Percentiles rank a stretch among this genome's conserved stretches.
Evolutionary conservation across 2,329 filamentous ascomycete species (phyloP).

Genomic region (Colletotrichum musicola): DNA sequence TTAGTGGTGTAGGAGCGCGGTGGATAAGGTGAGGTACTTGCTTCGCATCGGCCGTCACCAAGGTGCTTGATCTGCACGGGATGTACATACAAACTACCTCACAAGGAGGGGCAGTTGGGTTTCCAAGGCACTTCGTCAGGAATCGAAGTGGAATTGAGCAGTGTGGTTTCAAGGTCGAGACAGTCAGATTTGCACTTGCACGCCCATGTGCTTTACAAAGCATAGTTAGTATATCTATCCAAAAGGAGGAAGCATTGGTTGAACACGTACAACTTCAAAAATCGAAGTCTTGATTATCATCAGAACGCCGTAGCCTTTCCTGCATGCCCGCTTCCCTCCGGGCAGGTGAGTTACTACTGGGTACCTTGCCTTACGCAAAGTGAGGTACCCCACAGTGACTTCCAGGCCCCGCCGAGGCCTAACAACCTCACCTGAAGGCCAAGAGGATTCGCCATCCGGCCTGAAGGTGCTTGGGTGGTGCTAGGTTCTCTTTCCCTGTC

Average conservation of each 20-base stretch:
- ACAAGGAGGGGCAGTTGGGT: slow-evolving; percentile 13
- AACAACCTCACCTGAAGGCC: slow-evolving; percentile 14
- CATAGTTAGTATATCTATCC: no score
- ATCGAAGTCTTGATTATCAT: no score
- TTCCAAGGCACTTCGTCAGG: slow-evolving; percentile 23
- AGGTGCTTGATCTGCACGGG: neutral
- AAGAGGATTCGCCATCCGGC: slow-evolving; percentile 28
- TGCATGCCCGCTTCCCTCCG: neutral
- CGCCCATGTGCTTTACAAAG: no score
- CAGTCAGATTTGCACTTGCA: no score
- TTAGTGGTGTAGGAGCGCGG: neutral
- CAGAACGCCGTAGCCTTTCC: no score
- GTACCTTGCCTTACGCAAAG: no score
- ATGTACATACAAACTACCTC: neutral
- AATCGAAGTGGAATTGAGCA: neutral
- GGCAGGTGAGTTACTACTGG: no score
- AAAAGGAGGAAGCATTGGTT: no score
- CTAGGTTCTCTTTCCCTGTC: no score
- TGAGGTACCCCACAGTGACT: slow-evolving; percentile 22
- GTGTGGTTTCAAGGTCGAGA: no score
- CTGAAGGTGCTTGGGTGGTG: neutral
- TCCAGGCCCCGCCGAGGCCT: slow-evolving; percentile 24
- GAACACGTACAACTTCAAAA: no score
- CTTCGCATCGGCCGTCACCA: slow-evolving; percentile 11
- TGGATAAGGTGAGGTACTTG: slow-evolving; percentile 23